Evolutionary conservation across 345 rosid species (phyloP).

Genomic region (Hypericum perforatum): DNA sequence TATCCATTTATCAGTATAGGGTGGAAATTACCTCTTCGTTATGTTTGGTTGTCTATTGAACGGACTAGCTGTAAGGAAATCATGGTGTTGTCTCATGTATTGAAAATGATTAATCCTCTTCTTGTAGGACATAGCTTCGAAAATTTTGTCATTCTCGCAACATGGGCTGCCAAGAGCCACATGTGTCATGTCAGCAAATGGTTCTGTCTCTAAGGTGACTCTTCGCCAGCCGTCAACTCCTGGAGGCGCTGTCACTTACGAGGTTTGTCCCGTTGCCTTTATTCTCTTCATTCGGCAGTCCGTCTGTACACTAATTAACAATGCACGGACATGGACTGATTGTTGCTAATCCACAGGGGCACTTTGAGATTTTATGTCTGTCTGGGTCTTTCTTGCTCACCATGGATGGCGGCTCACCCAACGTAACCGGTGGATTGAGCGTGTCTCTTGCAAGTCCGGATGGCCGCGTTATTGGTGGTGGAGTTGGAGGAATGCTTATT

Average conservation of each 20-base stretch:
- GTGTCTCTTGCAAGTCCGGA: slow-evolving; percentile 90
- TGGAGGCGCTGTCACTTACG: slow-evolving; percentile 72
- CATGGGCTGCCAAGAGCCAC: slow-evolving; percentile 68
- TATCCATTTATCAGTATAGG: too few species aligned
- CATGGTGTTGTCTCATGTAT: too few species aligned
- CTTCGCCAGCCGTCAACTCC: slow-evolving; percentile 73
- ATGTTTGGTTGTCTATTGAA: too few species aligned
- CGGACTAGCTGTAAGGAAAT: too few species aligned
- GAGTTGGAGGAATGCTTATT: slow-evolving; percentile 79
- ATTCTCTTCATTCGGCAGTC: too few species aligned
- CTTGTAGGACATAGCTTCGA: slow-evolving; percentile 4
- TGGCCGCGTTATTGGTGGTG: slow-evolving; percentile 93
- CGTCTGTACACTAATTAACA: neutral
- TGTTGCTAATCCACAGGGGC: slow-evolving; percentile 40
- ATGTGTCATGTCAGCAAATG: slow-evolving; percentile 82
- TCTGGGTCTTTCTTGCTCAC: slow-evolving; percentile 64
- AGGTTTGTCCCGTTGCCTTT: slow-evolving; percentile 33
- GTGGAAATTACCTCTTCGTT: too few species aligned
- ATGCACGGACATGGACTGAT: neutral
- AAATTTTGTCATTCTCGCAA: slow-evolving; percentile 40
- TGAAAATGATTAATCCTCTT: neutral
- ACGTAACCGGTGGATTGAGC: slow-evolving; percentile 64
- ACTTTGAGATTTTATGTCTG: slow-evolving; percentile 73
- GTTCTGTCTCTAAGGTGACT: slow-evolving; percentile 81
- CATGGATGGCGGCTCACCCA: slow-evolving; percentile 33